Evolutionary conservation across 83 land plant genomes (phyloP).

Genomic region (Diphasiastrum complanatum): DNA sequence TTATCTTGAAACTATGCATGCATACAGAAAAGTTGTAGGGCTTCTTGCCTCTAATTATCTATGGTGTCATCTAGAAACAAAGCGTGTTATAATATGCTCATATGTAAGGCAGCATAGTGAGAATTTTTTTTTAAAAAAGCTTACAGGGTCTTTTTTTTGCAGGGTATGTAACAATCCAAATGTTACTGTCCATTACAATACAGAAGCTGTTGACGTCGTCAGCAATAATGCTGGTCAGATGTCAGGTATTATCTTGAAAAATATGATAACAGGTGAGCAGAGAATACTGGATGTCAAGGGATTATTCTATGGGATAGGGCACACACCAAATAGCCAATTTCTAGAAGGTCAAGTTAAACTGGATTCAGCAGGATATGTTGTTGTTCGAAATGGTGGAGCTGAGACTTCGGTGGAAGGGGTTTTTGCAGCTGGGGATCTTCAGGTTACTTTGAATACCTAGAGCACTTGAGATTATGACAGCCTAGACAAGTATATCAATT

Average conservation of each 20-base stretch:
- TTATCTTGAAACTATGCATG: no score
- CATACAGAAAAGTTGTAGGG: no score
- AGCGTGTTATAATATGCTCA: no score
- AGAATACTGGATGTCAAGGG: constrained; percentile 63
- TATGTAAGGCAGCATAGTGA: no score
- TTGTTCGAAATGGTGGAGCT: constrained; percentile 60
- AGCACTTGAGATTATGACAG: no score
- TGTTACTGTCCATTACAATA: constrained; percentile 85
- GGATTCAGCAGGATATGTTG: constrained; percentile 71
- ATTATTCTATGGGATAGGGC: constrained; percentile 93
- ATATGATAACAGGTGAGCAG: constrained; percentile 48
- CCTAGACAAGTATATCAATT: no score
- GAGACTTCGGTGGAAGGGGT: constrained; percentile 89
- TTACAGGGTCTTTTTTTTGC: constrained; percentile 37
- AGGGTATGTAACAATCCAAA: constrained; percentile 90
- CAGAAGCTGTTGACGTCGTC: constrained; percentile 66
- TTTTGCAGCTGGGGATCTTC: constrained; percentile 98
- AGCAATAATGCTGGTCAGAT: constrained; percentile 82
- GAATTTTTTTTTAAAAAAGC: background rate
- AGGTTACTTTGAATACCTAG: no score
- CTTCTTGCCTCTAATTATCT: no score
- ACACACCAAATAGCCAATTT: constrained; percentile 80
- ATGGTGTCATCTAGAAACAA: no score
- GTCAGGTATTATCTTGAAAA: constrained; percentile 58
- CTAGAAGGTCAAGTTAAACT: constrained; percentile 84